Conservation (phyloP, 768 basidiomycete genomes). For the Boletus tomentosulus region DNA sequence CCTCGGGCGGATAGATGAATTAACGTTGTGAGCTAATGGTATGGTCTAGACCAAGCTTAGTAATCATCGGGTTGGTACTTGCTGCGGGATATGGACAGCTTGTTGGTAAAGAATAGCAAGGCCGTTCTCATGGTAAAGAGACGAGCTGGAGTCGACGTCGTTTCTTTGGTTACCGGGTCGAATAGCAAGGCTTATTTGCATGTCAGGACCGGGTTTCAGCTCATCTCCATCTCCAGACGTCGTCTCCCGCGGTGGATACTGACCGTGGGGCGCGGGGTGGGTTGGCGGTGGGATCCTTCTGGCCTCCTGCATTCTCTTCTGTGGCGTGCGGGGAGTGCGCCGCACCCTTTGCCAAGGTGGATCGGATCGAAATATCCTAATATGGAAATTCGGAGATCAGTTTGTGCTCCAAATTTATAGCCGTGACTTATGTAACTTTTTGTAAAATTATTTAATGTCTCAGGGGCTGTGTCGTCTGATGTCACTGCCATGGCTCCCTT, state of each 20-base stretch:
- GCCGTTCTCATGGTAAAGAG: not conserved
- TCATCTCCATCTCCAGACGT: slow-evolving; percentile 8
- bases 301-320: slow-evolving; percentile 3
- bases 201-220: slow-evolving; percentile 6
- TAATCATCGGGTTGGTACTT: not conserved
- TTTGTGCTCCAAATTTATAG: slow-evolving; percentile 11
- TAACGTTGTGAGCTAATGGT: not conserved
- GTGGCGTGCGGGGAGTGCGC: slow-evolving; percentile 19
- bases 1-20: not conserved
- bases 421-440: too few relatives aligned
- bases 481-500: slow-evolving; percentile 31
- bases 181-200: not conserved
- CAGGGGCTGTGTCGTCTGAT: slow-evolving; percentile 31
- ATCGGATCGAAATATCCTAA: slow-evolving; percentile 16
- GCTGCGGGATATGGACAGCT: not conserved
- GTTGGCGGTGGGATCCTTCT: not conserved
- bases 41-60: not conserved
- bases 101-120: not conserved
- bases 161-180: slow-evolving; percentile 21
- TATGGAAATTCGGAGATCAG: not conserved
- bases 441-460: slow-evolving; percentile 17
- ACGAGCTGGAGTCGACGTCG: slow-evolving; percentile 10
- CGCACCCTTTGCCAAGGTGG: not conserved
- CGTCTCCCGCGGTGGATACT: slow-evolving; percentile 6
- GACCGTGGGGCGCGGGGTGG: not conserved